Evolutionary conservation across 2,329 filamentous ascomycete species (phyloP), one percentile per base, ranked within the genome.

Genomic region (Dryadomyces sulphureus): DNA sequence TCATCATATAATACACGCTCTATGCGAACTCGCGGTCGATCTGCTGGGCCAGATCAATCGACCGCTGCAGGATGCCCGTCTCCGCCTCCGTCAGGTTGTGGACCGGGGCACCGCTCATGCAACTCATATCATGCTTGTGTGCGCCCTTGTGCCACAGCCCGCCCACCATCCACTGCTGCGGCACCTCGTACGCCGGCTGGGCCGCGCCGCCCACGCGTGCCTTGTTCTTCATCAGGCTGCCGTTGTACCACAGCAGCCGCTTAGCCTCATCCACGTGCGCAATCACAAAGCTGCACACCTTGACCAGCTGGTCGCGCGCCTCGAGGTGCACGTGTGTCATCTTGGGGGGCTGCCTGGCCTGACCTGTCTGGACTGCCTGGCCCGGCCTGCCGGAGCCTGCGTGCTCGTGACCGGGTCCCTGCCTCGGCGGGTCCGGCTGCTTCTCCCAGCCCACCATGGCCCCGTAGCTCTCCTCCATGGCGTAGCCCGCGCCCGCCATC

Each of bases 191-290:
- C 7, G 27, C 7, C 7, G 7, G 7, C 38, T 45, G 38, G 25
- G 14, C 19, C 20, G 20, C 17, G 7, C 22, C n/a, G 3, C 24
- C 9, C 9, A 8, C 6, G n/a, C 5, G 16, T 19, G 43, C 25
- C 38, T 45, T 45, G 43, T 45, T 45, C 38, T 45, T 45, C 17
- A 40, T 27, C 19, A 45, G 43, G 25, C 43, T 45, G 25, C 43
- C 43, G 38, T 45, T 45, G 38, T 41, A 45, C 43, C 43, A 45
- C 20, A 45, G 38, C 24, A 45, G 27, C 7, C 27, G 12, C 11
- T 35, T 36, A 4, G 35, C 14, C 17, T 32, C 16, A 38, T 45
- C 43, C 11, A 45, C 38, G 38, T 45, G 43, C 5, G 43, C 43
- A 35, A 45, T 45, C 17, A 39, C 36, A 32, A 41, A 45, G 20